Conservation (phyloP, 176 grass and related monocot genomes). For the Triticum urartu region DNA sequence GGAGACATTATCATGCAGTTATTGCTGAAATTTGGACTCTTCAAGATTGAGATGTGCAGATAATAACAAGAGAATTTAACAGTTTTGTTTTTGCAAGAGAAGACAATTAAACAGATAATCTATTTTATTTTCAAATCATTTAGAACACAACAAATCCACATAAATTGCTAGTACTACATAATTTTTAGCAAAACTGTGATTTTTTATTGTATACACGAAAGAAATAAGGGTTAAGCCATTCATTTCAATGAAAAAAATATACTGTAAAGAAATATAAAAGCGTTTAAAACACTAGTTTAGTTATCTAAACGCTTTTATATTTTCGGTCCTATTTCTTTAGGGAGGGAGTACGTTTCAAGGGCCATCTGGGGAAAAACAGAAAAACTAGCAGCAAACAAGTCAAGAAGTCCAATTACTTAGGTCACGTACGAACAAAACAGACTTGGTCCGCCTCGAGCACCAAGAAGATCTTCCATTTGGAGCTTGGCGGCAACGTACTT, state of each 20-base stretch:
- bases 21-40: conserved; percentile 19
- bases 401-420: background rate
- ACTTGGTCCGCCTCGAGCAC: background rate
- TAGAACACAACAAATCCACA: background rate
- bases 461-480: conserved; percentile 50
- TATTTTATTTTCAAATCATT: background rate
- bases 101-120: background rate
- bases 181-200: no score
- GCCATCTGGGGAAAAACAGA: no score
- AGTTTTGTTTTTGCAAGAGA: background rate
- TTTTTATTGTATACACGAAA: no score
- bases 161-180: background rate
- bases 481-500: conserved; percentile 24
- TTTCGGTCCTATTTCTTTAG: no score
- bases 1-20: background rate
- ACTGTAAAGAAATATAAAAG: background rate
- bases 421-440: background rate
- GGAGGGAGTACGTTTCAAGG: background rate
- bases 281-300: no score
- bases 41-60: background rate
- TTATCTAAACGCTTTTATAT: no score
- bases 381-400: background rate
- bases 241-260: background rate
- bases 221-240: background rate
- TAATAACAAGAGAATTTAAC: background rate